Conservation (phyloP, 768 basidiomycete genomes). For the Russula abietina region DNA sequence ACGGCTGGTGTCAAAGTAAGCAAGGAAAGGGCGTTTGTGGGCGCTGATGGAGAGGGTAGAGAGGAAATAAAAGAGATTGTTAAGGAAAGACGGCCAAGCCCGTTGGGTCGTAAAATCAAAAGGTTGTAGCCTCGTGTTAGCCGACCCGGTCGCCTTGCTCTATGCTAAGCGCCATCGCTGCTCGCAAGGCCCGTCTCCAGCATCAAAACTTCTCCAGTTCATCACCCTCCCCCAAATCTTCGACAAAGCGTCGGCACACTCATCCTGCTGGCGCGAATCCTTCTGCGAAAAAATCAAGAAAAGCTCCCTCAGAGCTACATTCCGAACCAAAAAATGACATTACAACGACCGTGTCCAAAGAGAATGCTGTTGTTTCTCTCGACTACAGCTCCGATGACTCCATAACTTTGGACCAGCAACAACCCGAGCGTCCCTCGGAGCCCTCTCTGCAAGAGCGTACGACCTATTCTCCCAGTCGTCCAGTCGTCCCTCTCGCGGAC, state of each 20-base stretch:
- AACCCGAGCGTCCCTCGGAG: neutral
- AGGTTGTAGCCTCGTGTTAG: neutral
- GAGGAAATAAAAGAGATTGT: neutral
- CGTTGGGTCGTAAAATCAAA: neutral
- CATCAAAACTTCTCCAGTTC: neutral
- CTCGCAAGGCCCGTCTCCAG: slow-evolving; percentile 51
- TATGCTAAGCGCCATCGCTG: slow-evolving; percentile 72
- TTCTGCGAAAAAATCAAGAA: slow-evolving; percentile 30
- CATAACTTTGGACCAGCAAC: slow-evolving; percentile 31
- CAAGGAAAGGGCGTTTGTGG: neutral
- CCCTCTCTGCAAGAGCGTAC: slow-evolving; percentile 1
- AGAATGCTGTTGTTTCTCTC: slow-evolving; percentile 32
- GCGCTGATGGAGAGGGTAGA: slow-evolving; percentile 2
- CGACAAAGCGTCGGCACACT: slow-evolving; percentile 44
- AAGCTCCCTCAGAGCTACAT: slow-evolving; percentile 28
- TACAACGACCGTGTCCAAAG: slow-evolving; percentile 27
- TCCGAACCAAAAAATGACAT: slow-evolving; percentile 27
- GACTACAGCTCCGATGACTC: slow-evolving; percentile 25
- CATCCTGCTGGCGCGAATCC: neutral
- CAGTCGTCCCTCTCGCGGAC: slow-evolving; percentile 27
- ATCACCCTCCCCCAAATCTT: slow-evolving; percentile 24
- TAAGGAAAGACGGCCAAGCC: slow-evolving; percentile 4
- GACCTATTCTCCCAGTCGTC: slow-evolving; percentile 57
- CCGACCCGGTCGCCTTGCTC: neutral
- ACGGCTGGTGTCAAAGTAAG: neutral